Evolutionary conservation across 1,139 yeast species (phyloP).

Genomic region (Magnusiomyces ingens): DNA sequence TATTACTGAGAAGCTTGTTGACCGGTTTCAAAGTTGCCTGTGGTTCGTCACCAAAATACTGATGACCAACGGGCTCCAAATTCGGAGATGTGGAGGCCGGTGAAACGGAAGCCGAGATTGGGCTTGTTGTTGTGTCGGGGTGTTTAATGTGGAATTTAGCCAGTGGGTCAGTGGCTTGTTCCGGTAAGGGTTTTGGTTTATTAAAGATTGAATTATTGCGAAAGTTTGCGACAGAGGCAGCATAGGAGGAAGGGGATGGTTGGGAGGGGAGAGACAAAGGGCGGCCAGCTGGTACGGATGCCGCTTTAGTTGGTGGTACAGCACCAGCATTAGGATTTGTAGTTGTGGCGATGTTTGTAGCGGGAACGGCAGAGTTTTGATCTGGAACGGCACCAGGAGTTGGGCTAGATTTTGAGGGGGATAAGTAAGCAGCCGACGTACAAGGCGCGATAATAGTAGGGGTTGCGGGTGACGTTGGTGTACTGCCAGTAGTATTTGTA

Average conservation of each 20-base stretch:
- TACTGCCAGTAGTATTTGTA: neutral
- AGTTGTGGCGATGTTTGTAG: neutral
- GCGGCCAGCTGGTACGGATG: neutral
- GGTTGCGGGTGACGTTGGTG: neutral
- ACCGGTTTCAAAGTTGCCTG: neutral
- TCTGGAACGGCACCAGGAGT: neutral
- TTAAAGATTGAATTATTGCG: neutral
- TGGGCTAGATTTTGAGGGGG: neutral
- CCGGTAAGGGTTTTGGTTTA: neutral
- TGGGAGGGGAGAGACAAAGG: neutral
- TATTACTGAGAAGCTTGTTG: neutral
- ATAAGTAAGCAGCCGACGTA: neutral
- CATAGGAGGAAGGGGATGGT: neutral
- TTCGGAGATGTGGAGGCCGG: slow-evolving; percentile 7
- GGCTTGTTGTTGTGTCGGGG: neutral
- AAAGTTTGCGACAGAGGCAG: neutral
- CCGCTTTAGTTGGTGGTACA: neutral
- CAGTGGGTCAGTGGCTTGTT: neutral
- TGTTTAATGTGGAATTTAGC: neutral
- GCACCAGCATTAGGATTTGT: neutral
- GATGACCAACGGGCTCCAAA: neutral
- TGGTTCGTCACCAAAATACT: neutral
- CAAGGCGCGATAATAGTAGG: neutral
- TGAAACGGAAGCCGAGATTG: slow-evolving; percentile 5
- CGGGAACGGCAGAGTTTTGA: neutral